Percentiles rank a stretch among this genome's conserved stretches.
These are phyloP conservation scores for Lipomyces starkeyi DNA, from an alignment of 805 yeast species.

Conservation along the genomic window DNA sequence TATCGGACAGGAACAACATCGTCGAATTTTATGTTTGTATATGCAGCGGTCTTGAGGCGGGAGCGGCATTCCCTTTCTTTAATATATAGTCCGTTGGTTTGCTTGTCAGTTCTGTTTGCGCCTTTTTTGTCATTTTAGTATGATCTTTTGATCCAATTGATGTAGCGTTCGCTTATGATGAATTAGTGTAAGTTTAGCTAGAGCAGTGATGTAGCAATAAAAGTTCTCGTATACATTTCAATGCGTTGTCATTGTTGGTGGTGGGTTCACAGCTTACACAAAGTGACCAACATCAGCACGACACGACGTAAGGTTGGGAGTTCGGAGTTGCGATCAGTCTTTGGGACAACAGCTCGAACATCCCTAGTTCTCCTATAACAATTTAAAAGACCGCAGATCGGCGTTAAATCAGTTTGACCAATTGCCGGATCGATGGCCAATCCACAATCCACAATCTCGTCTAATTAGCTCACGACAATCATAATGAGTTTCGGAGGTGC, in stretches of 20 bases:
- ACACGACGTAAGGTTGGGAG: too few species aligned
- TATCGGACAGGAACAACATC: background rate
- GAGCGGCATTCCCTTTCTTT: background rate
- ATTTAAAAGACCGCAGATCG: background rate
- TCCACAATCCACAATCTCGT: background rate
- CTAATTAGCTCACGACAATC: background rate
- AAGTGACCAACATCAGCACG: too few species aligned
- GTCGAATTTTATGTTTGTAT: background rate
- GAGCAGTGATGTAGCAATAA: background rate
- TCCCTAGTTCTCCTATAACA: too few species aligned
- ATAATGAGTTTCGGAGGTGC: conserved; percentile 34
- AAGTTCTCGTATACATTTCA: background rate
- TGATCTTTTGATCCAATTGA: background rate
- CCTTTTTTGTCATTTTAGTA: background rate
- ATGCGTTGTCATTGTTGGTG: too few species aligned
- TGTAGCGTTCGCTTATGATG: background rate
- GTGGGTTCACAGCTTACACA: too few species aligned
- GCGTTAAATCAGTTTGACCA: background rate
- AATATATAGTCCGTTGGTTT: background rate
- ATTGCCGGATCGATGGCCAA: background rate
- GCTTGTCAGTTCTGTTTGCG: background rate
- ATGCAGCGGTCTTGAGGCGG: background rate
- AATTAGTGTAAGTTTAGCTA: background rate
- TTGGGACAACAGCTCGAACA: too few species aligned
- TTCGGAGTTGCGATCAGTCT: too few species aligned